Evolutionary conservation across 2,329 filamentous ascomycete species (phyloP).

Genomic region (Ciborinia camelliae): DNA sequence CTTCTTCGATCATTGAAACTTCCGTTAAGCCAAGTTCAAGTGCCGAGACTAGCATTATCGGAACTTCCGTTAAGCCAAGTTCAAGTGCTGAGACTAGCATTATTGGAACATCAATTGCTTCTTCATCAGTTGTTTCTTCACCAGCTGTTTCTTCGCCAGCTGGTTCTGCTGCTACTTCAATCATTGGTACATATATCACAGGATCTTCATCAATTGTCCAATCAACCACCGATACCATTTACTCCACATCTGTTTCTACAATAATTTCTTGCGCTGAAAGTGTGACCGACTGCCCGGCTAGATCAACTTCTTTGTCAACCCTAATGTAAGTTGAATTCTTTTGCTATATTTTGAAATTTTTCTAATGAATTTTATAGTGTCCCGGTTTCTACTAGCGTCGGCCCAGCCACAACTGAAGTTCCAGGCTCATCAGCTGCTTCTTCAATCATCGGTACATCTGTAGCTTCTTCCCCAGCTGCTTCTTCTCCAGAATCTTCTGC

Average conservation of each 20-base stretch:
- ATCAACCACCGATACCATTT: conserved; percentile 45
- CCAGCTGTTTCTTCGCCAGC: background rate
- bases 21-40: conserved; percentile 1
- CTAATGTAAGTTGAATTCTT: conserved; percentile 30
- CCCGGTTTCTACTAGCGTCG: conserved; percentile 44
- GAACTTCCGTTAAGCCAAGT: conserved; percentile 5
- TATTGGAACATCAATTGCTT: conserved; percentile 8
- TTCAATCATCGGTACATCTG: background rate
- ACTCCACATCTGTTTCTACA: conserved; percentile 49
- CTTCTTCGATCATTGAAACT: conserved; percentile 2
- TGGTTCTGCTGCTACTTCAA: background rate
- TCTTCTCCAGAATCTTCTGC: background rate
- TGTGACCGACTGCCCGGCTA: conserved; percentile 51
- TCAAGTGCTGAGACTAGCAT: background rate
- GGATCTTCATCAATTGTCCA: conserved; percentile 3
- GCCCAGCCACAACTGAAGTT: conserved; percentile 22
- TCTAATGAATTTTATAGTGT: conserved; percentile 28
- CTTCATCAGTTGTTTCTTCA: too few species aligned
- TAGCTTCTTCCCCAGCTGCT: background rate
- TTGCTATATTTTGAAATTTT: background rate
- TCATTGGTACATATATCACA: conserved; percentile 4
- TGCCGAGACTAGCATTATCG: background rate
- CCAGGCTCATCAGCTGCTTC: background rate
- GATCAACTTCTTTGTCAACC: conserved; percentile 40
- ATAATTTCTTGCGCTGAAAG: conserved; percentile 49